Base-by-base conservation (phyloP, 139 green algal genomes). In the Chlorella sp. region DNA sequence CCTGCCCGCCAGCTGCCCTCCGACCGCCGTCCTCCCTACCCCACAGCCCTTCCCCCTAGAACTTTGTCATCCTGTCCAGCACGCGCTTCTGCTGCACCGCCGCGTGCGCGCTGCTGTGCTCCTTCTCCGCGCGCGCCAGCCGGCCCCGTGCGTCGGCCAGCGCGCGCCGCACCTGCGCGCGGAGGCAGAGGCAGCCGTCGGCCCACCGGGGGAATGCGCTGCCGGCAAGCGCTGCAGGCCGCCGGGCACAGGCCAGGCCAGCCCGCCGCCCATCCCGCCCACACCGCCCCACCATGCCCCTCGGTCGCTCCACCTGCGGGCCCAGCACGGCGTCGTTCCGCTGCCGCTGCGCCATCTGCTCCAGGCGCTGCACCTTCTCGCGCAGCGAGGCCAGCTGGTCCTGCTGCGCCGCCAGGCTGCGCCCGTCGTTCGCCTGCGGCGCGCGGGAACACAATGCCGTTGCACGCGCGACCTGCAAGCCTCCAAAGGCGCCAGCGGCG, bases 101-200 rank as follows among this genome's bases (percentile, higher is more conserved):
- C 46, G 35, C 41, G 42, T 25, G 23, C 36, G 45, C 29, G 14
- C 51, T 61, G 25, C 7, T 36, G 33, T 78, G 72, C 35, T 40
- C 29, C 8, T 43, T 35, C 72, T 78, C 56, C 38, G 72, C 72
- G 14, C 42, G 60, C 5, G 45, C 41, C 72, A 71, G 60, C 46
- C 53, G 35, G 35, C 31, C 59, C 33, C 38, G 35, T 15, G 72
- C 72, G 15, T 78, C 72, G 31, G 12, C 62, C 33, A 78, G 60
- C 17, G 72, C 72, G 14, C 72, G 72, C 60, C 31, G 40, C 36
- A 78, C 71, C 60, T 78, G 72, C 1, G 72, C 29, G 40, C 11
- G 27, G 35, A 33, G 21, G 5, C 15, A 43, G 3, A 2, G 5
- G 15, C 19, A 19, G 1, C 3, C 14, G 1, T 19, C 15, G 14